These are phyloP conservation scores for Lecanoromycetidae sp. DNA, from an alignment of 2,329 filamentous ascomycete species.

Conservation along the genomic window DNA sequence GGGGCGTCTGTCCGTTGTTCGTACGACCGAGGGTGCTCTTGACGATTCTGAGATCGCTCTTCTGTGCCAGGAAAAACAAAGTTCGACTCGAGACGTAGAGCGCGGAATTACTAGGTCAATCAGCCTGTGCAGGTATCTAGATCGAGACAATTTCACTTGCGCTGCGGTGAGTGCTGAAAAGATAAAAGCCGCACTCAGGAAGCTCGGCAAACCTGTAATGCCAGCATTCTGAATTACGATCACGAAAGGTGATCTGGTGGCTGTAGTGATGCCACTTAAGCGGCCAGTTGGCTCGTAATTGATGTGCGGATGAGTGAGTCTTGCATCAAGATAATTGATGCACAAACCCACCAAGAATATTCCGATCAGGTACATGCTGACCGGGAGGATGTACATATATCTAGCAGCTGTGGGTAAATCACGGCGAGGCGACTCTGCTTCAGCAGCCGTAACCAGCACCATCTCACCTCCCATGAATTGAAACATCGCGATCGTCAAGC, in stretches of 20 bases:
- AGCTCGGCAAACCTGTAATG: slow-evolving; percentile 20
- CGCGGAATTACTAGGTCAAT: slow-evolving; percentile 21
- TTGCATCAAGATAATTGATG: slow-evolving; percentile 23
- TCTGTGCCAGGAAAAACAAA: slow-evolving; percentile 23
- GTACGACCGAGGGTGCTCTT: slow-evolving; percentile 22
- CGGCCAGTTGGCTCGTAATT: not conserved
- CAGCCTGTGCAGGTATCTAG: not conserved
- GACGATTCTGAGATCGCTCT: slow-evolving; percentile 19
- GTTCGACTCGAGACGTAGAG: slow-evolving; percentile 24
- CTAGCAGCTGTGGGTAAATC: slow-evolving; percentile 25
- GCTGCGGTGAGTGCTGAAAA: slow-evolving; percentile 25
- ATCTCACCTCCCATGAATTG: slow-evolving; percentile 25
- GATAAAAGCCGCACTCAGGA: slow-evolving; percentile 24
- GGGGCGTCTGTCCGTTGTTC: slow-evolving; percentile 24
- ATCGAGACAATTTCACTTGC: slow-evolving; percentile 16
- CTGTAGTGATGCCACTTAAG: slow-evolving; percentile 16
- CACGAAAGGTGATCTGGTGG: slow-evolving; percentile 21
- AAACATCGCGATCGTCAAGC: slow-evolving; percentile 24
- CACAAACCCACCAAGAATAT: slow-evolving; percentile 24
- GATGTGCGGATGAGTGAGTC: slow-evolving; percentile 19
- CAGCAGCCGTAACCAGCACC: slow-evolving; percentile 24
- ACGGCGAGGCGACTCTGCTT: slow-evolving; percentile 23
- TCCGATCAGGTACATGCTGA: slow-evolving; percentile 22
- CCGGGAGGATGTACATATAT: slow-evolving; percentile 24
- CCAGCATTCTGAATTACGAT: slow-evolving; percentile 22